These are phyloP conservation scores for Phoenix roebelenii DNA, from an alignment of 176 grass and related monocot genomes.

Conservation along the genomic window DNA sequence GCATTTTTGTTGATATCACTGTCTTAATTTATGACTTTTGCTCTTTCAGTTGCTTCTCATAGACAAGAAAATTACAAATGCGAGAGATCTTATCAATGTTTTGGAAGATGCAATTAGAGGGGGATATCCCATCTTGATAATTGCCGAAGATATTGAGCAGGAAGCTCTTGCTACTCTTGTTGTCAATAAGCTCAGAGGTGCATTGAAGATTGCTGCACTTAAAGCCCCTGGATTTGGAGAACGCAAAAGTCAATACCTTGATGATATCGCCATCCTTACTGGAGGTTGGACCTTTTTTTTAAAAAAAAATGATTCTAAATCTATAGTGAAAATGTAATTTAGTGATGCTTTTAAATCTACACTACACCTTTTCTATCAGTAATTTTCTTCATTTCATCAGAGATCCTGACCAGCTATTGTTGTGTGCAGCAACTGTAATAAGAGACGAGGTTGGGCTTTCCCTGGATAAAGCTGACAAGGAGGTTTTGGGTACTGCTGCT, in stretches of 20 bases:
- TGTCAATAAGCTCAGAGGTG: constrained; percentile 86
- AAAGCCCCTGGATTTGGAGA: constrained; percentile 96
- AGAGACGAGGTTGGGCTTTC: constrained; percentile 91
- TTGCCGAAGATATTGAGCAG: constrained; percentile 96
- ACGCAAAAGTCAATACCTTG: constrained; percentile 81
- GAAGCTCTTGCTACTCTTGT: constrained; percentile 94
- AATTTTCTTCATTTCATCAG: no score
- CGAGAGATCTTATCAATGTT: constrained; percentile 84
- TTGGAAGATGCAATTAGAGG: constrained; percentile 93
- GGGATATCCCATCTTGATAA: constrained; percentile 66
- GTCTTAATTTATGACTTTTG: background rate
- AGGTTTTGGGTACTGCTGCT: constrained; percentile 70
- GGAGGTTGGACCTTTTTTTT: constrained; percentile 36
- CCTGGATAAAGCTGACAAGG: constrained; percentile 79
- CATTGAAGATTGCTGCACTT: constrained; percentile 84
- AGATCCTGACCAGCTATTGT: background rate
- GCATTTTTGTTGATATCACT: background rate
- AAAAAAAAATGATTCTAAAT: no score
- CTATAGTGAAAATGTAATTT: no score
- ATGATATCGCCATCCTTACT: constrained; percentile 94
- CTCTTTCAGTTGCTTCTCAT: constrained; percentile 64
- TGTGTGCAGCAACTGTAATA: constrained; percentile 63
- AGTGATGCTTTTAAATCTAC: no score
- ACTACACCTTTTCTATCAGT: background rate
- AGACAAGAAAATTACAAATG: constrained; percentile 92